Evolutionary conservation across 768 basidiomycete genomes (phyloP).

Genomic region (Cyclocybe cylindracea): DNA sequence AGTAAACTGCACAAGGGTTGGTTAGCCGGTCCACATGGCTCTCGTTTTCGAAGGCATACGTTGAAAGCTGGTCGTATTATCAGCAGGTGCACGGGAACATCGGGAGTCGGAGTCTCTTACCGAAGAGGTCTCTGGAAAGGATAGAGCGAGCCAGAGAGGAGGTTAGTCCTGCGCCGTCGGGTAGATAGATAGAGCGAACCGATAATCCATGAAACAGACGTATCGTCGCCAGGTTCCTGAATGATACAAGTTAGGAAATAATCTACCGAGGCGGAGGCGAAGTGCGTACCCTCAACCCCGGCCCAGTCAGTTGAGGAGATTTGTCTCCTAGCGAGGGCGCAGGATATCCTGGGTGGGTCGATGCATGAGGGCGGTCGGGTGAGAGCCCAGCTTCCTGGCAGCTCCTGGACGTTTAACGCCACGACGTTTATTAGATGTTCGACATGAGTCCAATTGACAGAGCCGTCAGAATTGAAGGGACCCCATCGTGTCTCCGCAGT

Average conservation of each 20-base stretch:
- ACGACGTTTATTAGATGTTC: conserved; percentile 60
- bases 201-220: conserved; percentile 80
- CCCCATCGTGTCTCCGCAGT: conserved; percentile 53
- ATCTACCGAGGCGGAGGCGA: background rate
- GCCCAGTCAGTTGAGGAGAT: conserved; percentile 60
- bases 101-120: conserved; percentile 23
- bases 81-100: no score
- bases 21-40: background rate
- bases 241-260: conserved; percentile 1
- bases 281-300: conserved; percentile 55
- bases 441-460: conserved; percentile 65
- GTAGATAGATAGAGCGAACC: conserved; percentile 35
- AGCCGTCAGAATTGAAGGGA: conserved; percentile 45
- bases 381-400: conserved; percentile 33
- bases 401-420: conserved; percentile 50
- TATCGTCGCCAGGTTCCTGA: conserved; percentile 70
- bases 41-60: conserved; percentile 21
- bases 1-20: conserved; percentile 27
- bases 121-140: conserved; percentile 40
- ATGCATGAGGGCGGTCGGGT: conserved; percentile 51
- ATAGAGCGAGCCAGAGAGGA: background rate
- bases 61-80: conserved; percentile 42
- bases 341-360: conserved; percentile 53
- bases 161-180: background rate
- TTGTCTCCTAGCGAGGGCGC: conserved; percentile 41